Percentiles rank a stretch among this genome's conserved stretches.
Evolutionary conservation across 2,329 filamentous ascomycete species (phyloP).

Genomic region (Penicillium nordicum): DNA sequence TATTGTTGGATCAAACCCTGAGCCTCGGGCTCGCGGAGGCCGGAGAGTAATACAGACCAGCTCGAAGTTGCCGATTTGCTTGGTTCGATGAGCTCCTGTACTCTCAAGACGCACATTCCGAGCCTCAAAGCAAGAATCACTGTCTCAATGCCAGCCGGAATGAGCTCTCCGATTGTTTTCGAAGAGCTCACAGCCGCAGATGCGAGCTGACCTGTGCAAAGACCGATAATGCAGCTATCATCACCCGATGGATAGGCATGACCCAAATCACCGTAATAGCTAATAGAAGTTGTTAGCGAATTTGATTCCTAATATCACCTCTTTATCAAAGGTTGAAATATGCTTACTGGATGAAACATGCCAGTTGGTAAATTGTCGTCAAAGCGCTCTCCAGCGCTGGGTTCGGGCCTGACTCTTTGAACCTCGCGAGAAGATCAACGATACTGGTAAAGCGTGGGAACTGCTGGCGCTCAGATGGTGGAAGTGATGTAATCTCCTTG

Average conservation of each 20-base stretch:
- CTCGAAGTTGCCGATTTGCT: conserved; percentile 29
- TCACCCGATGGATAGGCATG: conserved; percentile 39
- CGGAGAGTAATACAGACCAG: conserved; percentile 43
- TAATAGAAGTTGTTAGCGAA: conserved; percentile 24
- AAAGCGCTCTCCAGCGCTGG: conserved; percentile 44
- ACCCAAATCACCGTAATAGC: conserved; percentile 43
- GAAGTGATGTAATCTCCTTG: conserved; percentile 37
- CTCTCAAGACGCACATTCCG: conserved; percentile 40
- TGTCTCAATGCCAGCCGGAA: conserved; percentile 41
- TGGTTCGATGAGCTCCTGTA: conserved; percentile 37
- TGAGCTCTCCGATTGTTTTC: conserved; percentile 41
- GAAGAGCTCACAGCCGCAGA: conserved; percentile 41
- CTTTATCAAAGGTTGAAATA: neutral
- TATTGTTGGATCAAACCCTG: conserved; percentile 24
- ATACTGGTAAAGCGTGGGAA: conserved; percentile 43
- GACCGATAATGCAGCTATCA: conserved; percentile 39
- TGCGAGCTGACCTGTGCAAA: conserved; percentile 44
- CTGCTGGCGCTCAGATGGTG: conserved; percentile 33
- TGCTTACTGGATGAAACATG: conserved; percentile 44
- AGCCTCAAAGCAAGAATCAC: conserved; percentile 45
- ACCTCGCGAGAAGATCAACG: conserved; percentile 36
- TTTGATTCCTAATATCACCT: neutral
- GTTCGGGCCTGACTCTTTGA: conserved; percentile 33
- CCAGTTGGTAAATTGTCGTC: conserved; percentile 44
- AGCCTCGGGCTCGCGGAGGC: conserved; percentile 34